Percentiles rank a stretch among this genome's conserved stretches.
Conservation (phyloP, 1,284 basidiomycete species). For the Cerrena zonata region DNA sequence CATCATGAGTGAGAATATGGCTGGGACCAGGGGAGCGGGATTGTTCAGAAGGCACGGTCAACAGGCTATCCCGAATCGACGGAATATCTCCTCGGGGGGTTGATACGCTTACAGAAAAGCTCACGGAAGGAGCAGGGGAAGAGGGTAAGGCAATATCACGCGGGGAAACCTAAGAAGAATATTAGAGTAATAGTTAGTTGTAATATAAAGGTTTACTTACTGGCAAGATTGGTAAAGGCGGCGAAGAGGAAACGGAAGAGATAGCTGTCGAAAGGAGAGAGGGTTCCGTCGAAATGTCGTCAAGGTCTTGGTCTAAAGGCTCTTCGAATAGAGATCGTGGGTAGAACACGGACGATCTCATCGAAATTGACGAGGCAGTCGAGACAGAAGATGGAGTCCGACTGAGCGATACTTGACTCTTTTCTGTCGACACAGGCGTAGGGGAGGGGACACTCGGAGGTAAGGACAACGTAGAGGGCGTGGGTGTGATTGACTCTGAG, state of each 20-base stretch:
- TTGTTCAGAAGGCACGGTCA: conserved; percentile 41
- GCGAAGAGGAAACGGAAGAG: conserved; percentile 18
- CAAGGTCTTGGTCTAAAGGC: conserved; percentile 19
- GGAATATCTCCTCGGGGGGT: conserved; percentile 58
- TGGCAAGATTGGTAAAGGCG: neutral
- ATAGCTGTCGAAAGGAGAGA: conserved; percentile 42
- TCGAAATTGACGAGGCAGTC: conserved; percentile 37
- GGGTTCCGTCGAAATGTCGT: conserved; percentile 44
- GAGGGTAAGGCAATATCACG: conserved; percentile 32
- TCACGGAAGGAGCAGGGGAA: conserved; percentile 34
- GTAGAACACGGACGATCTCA: conserved; percentile 30
- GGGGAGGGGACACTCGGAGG: conserved; percentile 26
- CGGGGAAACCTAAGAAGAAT: conserved; percentile 28
- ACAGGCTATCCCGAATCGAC: conserved; percentile 51
- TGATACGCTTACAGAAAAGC: conserved; percentile 53
- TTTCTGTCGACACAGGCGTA: conserved; percentile 19
- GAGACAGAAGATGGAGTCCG: conserved; percentile 37
- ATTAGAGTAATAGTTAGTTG: conserved; percentile 10
- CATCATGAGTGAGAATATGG: conserved; percentile 54
- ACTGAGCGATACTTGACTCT: conserved; percentile 20
- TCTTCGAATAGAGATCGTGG: conserved; percentile 33
- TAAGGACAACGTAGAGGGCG: conserved; percentile 23
- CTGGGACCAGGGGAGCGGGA: conserved; percentile 24
- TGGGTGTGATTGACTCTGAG: conserved; percentile 28
- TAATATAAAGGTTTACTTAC: conserved; percentile 1